Evolutionary conservation across 2,329 filamentous ascomycete species (phyloP).

Genomic region (Sclerotinia minor): DNA sequence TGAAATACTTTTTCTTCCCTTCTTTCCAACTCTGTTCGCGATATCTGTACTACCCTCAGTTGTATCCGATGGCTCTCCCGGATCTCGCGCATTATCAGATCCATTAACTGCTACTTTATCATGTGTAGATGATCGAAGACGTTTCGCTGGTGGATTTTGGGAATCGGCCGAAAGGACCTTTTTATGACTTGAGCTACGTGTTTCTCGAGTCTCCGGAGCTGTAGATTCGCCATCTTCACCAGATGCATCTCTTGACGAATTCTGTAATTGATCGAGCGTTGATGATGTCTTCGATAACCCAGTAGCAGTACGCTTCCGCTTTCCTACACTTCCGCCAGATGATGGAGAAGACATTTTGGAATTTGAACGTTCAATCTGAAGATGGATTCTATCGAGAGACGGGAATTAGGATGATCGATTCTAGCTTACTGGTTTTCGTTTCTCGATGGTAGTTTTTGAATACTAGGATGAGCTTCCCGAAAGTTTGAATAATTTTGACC

Average conservation of each 20-base stretch:
- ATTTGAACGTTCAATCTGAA: constrained; percentile 6
- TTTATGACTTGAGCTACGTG: constrained; percentile 50
- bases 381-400: constrained; percentile 6
- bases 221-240: constrained; percentile 78
- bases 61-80: constrained; percentile 68
- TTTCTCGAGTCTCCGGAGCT: constrained; percentile 57
- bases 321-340: constrained; percentile 49
- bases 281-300: constrained; percentile 50
- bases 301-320: constrained; percentile 75
- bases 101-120: constrained; percentile 37
- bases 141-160: constrained; percentile 63
- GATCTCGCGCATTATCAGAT: constrained; percentile 53
- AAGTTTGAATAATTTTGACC: constrained; percentile 19
- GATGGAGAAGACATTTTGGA: constrained; percentile 42
- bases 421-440: constrained; percentile 11
- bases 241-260: constrained; percentile 79
- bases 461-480: not conserved
- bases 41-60: constrained; percentile 69
- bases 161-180: constrained; percentile 52
- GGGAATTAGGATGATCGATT: not conserved
- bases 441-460: not conserved
- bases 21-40: constrained; percentile 59
- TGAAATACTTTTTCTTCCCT: constrained; percentile 51
- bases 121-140: constrained; percentile 57
- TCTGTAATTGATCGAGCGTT: constrained; percentile 59